Conservation (phyloP, 192 early-diverging fungal species). For the Cetraspora pellucida region DNA sequence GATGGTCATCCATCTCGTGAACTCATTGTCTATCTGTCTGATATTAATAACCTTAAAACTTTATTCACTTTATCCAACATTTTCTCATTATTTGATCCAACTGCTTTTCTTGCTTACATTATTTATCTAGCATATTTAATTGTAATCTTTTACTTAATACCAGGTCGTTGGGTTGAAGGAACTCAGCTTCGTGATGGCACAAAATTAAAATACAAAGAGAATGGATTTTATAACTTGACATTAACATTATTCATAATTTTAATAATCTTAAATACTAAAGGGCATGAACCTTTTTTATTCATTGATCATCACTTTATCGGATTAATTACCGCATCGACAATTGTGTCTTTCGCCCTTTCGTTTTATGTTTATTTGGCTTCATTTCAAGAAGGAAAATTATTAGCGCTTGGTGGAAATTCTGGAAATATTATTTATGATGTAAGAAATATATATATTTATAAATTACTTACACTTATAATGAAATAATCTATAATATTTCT, state of each 20-base stretch:
- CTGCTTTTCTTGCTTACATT: slow-evolving; percentile 58
- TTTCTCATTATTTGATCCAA: slow-evolving; percentile 46
- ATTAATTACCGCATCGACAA: slow-evolving; percentile 67
- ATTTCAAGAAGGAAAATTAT: slow-evolving; percentile 66
- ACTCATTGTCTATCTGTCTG: slow-evolving; percentile 21
- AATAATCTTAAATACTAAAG: slow-evolving; percentile 50
- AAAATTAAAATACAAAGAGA: slow-evolving; percentile 81
- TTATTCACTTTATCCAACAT: slow-evolving; percentile 37
- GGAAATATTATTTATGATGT: slow-evolving; percentile 87
- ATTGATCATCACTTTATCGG: slow-evolving; percentile 72
- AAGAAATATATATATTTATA: slow-evolving; percentile 46
- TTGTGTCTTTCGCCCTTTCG: slow-evolving; percentile 67
- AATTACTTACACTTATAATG: neutral
- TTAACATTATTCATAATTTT: slow-evolving; percentile 52
- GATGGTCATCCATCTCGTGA: slow-evolving; percentile 57
- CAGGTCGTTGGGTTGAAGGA: too few relatives aligned
- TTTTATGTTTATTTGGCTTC: slow-evolving; percentile 75
- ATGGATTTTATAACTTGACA: slow-evolving; percentile 68
- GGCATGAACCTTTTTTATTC: slow-evolving; percentile 72
- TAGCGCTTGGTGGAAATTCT: slow-evolving; percentile 89
- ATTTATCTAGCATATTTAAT: slow-evolving; percentile 76
- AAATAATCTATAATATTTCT: neutral
- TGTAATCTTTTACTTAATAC: too few relatives aligned
- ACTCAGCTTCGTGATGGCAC: slow-evolving; percentile 36
- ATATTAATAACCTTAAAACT: slow-evolving; percentile 31